phyloP scores from a whole-genome alignment of 371 early-diverging fungal species.

The Mucor mucedo region DNA sequence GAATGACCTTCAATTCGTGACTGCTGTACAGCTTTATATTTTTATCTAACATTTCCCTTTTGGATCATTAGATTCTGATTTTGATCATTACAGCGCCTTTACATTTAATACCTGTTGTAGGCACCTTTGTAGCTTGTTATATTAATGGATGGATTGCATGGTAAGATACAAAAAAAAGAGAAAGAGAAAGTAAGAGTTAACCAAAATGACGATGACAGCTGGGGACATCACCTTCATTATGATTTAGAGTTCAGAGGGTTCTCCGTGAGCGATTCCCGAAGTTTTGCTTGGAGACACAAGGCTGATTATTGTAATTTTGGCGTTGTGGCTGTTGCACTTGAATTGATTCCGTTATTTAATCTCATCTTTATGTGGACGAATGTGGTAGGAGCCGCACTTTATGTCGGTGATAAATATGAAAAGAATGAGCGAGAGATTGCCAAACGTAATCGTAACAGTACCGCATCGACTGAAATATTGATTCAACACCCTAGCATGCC shows the following conservation, averaged over 20 bases:
- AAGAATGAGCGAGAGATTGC: constrained; percentile 41
- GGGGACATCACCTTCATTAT: constrained; percentile 62
- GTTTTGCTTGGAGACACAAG: constrained; percentile 50
- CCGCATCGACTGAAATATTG: constrained; percentile 9
- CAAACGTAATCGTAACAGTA: constrained; percentile 8
- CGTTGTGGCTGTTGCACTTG: constrained; percentile 62
- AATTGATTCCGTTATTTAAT: constrained; percentile 71
- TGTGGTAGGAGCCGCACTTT: constrained; percentile 76
- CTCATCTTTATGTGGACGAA: constrained; percentile 79
- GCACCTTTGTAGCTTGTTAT: constrained; percentile 59
- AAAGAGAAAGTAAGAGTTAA: background rate
- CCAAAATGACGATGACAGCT: constrained; percentile 24
- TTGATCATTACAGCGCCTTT: constrained; percentile 64
- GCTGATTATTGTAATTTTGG: constrained; percentile 64
- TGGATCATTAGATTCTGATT: constrained; percentile 22
- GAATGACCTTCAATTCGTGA: background rate
- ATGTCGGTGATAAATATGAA: constrained; percentile 70
- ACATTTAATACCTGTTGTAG: constrained; percentile 64
- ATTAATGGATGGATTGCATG: constrained; percentile 62
- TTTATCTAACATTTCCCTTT: constrained; percentile 36
- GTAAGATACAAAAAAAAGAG: constrained; percentile 23
- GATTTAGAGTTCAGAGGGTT: constrained; percentile 63
- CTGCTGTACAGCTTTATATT: too few species aligned
- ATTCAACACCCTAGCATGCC: constrained; percentile 2
- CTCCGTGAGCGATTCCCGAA: constrained; percentile 48